Evolutionary conservation across 805 yeast genomes (phyloP), one percentile per base, ranked within the genome.

Genomic region (Hanseniaspora occidentalis): DNA sequence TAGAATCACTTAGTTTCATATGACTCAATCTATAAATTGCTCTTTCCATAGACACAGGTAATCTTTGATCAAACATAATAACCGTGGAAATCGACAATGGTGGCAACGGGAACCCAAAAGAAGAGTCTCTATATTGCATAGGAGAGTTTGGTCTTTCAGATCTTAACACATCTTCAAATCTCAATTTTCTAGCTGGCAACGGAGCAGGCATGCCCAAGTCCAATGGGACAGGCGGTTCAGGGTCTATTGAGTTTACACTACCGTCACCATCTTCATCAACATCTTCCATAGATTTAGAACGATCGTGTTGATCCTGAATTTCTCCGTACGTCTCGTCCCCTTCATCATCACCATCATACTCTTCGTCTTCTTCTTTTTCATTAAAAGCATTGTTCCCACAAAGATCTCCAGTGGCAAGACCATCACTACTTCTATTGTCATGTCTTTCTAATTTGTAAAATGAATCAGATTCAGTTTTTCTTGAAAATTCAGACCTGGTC

Each of bases 21-120:
- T 92, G 98, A 40, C 95, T 83, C 42, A 92, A 67, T 42, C 98
- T 67, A 60, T 92, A 92, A 39, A 92, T 83, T 0, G 98, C 98
- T 31, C 98, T 70, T 60, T 92, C 98, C 35, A 92, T 94, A 58
- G 89, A 96, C 36, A 92, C 77, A 0, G 97, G 96, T 58, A 84
- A 82, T 47, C 98, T 67, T 51, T 80, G 78, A 54, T 82, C 89
- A 43, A 82, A 65, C 94, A 83, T 83, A 16, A 81, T 71, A 29
- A 83, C 65, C 0, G 92, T 83, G 1, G 89, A 79, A 22, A 70
- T 71, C 0, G 89, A 78, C 14, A 84, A 72, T 27, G 86, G 85
- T 1, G 94, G 94, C 41, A 83, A 61, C 6, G 94, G 94, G 60
- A 83, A 83, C 3, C 94, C 94, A 62, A 83, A 82, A 2, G 94